Evolutionary conservation across 2,329 filamentous ascomycete species (phyloP).

Genomic region (Sporothrix pallida): DNA sequence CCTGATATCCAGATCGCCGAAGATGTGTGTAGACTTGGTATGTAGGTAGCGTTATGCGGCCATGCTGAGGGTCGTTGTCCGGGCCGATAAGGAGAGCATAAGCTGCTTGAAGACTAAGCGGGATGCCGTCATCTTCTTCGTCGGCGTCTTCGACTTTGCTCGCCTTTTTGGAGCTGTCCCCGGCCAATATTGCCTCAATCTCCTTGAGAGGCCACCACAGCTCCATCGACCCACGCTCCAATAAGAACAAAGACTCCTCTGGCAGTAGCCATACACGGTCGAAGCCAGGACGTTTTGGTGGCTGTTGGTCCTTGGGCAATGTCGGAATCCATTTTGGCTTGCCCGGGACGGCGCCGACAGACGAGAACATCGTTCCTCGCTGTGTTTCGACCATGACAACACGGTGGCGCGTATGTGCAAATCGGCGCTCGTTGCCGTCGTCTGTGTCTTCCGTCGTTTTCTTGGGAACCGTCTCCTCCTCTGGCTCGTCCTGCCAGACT

Average conservation of each 20-base stretch:
- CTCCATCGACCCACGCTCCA: constrained; percentile 87
- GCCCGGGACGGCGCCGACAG: constrained; percentile 67
- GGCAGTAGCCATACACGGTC: constrained; percentile 82
- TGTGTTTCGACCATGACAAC: constrained; percentile 73
- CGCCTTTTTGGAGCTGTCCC: neutral
- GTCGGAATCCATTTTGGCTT: constrained; percentile 50
- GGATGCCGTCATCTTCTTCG: constrained; percentile 64
- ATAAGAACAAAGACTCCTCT: constrained; percentile 86
- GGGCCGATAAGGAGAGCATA: constrained; percentile 83
- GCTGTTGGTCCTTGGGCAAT: constrained; percentile 55
- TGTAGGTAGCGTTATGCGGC: constrained; percentile 72
- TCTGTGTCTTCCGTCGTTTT: neutral
- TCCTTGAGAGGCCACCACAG: constrained; percentile 75
- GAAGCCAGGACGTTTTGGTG: constrained; percentile 49
- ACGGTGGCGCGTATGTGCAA: constrained; percentile 50
- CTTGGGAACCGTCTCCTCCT: constrained; percentile 2
- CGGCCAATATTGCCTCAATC: constrained; percentile 55
- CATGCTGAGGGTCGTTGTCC: constrained; percentile 59
- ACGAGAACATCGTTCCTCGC: constrained; percentile 69
- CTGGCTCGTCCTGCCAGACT: constrained; percentile 50
- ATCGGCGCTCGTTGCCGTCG: constrained; percentile 32
- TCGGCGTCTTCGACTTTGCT: constrained; percentile 33
- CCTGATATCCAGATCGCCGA: constrained; percentile 80
- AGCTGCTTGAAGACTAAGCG: constrained; percentile 87
- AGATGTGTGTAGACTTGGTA: constrained; percentile 89